Evolutionary conservation across 2,329 filamentous ascomycete species (phyloP).

Genomic region (Alternaria sp.): DNA sequence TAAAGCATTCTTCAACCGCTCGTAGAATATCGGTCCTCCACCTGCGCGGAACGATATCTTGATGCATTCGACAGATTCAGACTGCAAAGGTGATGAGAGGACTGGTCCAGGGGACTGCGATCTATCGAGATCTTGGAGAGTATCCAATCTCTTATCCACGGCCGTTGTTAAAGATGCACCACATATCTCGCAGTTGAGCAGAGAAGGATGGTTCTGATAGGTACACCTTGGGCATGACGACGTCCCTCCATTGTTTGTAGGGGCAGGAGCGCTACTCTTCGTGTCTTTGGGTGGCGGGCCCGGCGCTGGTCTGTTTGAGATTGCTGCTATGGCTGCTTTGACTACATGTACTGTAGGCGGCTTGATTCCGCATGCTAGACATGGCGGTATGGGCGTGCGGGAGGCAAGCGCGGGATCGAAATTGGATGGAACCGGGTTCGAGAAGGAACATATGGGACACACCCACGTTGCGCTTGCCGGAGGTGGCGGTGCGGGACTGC

Average conservation of each 20-base stretch:
- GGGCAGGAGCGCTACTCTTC: constrained; percentile 46
- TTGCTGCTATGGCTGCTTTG: constrained; percentile 84
- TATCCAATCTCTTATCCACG: constrained; percentile 54
- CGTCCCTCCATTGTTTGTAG: constrained; percentile 26
- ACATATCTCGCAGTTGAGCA: constrained; percentile 90
- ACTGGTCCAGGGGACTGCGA: constrained; percentile 82
- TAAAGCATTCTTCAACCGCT: constrained; percentile 85
- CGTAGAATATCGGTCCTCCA: constrained; percentile 89
- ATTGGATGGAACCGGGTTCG: constrained; percentile 90
- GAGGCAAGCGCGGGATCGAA: constrained; percentile 86
- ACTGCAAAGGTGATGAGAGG: constrained; percentile 59
- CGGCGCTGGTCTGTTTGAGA: constrained; percentile 63
- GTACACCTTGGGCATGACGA: constrained; percentile 83
- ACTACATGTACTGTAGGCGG: constrained; percentile 82
- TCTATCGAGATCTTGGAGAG: constrained; percentile 55
- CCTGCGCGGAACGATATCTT: constrained; percentile 92
- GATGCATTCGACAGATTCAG: constrained; percentile 75
- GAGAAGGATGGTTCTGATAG: constrained; percentile 89
- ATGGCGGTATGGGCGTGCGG: constrained; percentile 83
- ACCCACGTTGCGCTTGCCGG: constrained; percentile 82
- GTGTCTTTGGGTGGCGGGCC: constrained; percentile 43
- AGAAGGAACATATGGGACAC: constrained; percentile 94
- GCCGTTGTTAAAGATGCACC: constrained; percentile 74
- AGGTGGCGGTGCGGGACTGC: constrained; percentile 57
- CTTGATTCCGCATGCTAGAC: constrained; percentile 92